Base-by-base conservation (phyloP, 257 asterid genomes). In the Solanum chiquidenum region DNA sequence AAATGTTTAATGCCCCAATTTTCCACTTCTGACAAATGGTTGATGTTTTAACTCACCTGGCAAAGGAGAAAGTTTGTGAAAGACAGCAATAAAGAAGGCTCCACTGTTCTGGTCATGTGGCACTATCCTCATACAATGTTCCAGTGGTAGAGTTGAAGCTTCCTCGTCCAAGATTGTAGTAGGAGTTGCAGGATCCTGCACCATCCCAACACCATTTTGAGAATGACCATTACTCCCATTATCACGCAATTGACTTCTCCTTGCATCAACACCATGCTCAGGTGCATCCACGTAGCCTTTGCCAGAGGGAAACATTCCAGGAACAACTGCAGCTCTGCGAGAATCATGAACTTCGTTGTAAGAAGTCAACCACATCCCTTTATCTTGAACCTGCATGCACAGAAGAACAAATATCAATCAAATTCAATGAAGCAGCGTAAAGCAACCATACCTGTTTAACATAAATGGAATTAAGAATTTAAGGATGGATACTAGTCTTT, bases 41-140 rank as follows among this genome's bases (percentile, higher is more conserved):
- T 49, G 44, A 10, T 9, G 11, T 82, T 80, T 49, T 46, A 46
- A 89, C 84, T 89, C 90, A 95, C 99, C 93, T 55, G 99, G 96
- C 88, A 92, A 90, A 82, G 94, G 86, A 46, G 95, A 90, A 79
- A 91, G 89, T 91, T 97, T 97, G 88, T 91, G 96, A 85, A 97
- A 91, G 83, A 97, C 98, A 80, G 99, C 99, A 92, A 97, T 91
- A 90, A 97, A 97, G 93, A 97, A 97, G 69, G 99, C 98, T 90
- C 99, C 99, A 33, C 99, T 95, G 90, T 97, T 94, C 91, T 97
- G 98, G 90, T 97, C 99, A 91, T 97, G 99, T 87, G 99, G 99
- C 86, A 95, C 99, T 88, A 97, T 95, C 94, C 99, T 92, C 98
- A 97, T 93, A 91, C 99, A 96, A 79, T 87, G 99, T 90, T 96